Evolutionary conservation across 192 early-diverging fungal genomes (phyloP).

Genomic region (Gaertneriomyces semiglobifer): DNA sequence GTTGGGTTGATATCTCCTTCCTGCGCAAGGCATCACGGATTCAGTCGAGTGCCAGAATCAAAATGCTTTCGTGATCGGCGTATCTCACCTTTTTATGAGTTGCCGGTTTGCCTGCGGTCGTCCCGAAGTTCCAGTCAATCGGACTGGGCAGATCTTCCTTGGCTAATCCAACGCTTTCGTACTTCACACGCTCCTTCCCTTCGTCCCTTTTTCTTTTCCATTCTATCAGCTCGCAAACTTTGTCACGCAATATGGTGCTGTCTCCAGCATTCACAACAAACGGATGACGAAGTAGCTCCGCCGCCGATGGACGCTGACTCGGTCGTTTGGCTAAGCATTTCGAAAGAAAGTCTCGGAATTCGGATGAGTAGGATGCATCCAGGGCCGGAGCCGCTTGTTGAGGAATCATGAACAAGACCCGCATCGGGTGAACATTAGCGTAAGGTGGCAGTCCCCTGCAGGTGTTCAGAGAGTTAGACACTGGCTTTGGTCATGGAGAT

Average conservation of each 20-base stretch:
- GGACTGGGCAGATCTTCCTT: too few relatives aligned
- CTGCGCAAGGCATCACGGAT: not conserved
- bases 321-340: conserved; percentile 76
- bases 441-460: conserved; percentile 87
- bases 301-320: conserved; percentile 27
- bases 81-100: not conserved
- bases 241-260: not conserved
- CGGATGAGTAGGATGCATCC: conserved; percentile 59
- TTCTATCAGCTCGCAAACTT: not conserved
- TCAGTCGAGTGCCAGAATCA: not conserved
- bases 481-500: conserved; percentile 45
- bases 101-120: not conserved
- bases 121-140: not conserved
- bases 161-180: too few relatives aligned
- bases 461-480: conserved; percentile 46
- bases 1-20: not conserved
- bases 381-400: conserved; percentile 78
- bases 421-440: conserved; percentile 89
- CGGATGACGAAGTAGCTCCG: conserved; percentile 8
- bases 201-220: conserved; percentile 2
- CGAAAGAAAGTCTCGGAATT: conserved; percentile 80
- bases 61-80: not conserved
- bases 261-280: not conserved
- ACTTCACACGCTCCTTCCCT: not conserved
- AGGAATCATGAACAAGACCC: conserved; percentile 88